phyloP scores from a whole-genome alignment of 768 basidiomycete genomes.

The Lentinula raphanica region DNA sequence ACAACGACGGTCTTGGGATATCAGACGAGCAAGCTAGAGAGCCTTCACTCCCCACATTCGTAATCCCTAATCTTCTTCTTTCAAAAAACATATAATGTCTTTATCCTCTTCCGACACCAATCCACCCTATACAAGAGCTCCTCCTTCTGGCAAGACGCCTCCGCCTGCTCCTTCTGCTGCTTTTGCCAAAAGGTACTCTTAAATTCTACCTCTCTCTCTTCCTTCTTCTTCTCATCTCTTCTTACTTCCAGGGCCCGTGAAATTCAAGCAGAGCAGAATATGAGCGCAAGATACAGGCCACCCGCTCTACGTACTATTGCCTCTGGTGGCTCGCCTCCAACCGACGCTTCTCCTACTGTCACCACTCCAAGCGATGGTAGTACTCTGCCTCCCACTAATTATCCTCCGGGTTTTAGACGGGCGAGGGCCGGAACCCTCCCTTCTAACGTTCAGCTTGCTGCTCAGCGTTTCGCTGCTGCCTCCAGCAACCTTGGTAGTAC shows the following conservation, averaged over 20 bases:
- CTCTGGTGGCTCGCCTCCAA: slow-evolving; percentile 68
- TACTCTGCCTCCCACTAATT: slow-evolving; percentile 65
- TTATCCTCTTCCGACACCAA: slow-evolving; percentile 82
- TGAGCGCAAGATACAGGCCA: slow-evolving; percentile 68
- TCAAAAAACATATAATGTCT: slow-evolving; percentile 78
- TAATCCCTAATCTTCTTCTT: slow-evolving; percentile 83
- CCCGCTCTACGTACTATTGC: slow-evolving; percentile 73
- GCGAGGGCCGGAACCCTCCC: slow-evolving; percentile 97
- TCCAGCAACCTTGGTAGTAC: slow-evolving; percentile 51
- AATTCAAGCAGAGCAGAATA: slow-evolving; percentile 70
- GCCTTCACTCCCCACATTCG: slow-evolving; percentile 22
- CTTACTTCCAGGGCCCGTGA: slow-evolving; percentile 72
- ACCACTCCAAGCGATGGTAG: slow-evolving; percentile 54
- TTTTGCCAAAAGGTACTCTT: slow-evolving; percentile 78
- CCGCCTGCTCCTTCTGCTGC: slow-evolving; percentile 88
- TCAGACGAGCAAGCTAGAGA: slow-evolving; percentile 1
- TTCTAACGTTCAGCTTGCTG: slow-evolving; percentile 87
- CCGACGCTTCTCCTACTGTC: slow-evolving; percentile 56
- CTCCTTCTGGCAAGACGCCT: slow-evolving; percentile 80
- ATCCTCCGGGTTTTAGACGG: slow-evolving; percentile 84
- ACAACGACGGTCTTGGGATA: slow-evolving; percentile 18
- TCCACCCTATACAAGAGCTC: slow-evolving; percentile 74
- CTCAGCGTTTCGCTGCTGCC: slow-evolving; percentile 73
- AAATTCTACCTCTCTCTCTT: not conserved
- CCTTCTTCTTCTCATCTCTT: slow-evolving; percentile 11